Conservation (phyloP, 805 yeast species). For the Yarrowia bubula region DNA sequence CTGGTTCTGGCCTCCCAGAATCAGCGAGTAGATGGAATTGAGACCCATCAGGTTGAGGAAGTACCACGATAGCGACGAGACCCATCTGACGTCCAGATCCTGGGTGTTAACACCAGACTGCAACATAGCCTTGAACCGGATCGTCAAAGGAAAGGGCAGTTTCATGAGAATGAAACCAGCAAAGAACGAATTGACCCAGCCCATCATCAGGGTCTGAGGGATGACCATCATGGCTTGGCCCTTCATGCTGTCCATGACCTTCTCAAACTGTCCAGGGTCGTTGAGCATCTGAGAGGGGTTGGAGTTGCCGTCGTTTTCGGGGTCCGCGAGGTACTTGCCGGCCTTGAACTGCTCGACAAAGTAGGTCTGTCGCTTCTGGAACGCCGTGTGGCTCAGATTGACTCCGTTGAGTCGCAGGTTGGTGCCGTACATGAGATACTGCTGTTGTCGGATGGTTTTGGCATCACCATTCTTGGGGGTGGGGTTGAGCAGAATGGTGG, state of each 20-base stretch:
- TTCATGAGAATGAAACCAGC: slow-evolving; percentile 86
- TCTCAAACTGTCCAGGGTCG: slow-evolving; percentile 70
- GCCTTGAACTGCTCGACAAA: slow-evolving; percentile 50
- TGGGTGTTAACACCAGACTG: slow-evolving; percentile 83
- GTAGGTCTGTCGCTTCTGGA: slow-evolving; percentile 51
- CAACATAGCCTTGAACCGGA: slow-evolving; percentile 85
- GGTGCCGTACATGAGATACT: slow-evolving; percentile 59
- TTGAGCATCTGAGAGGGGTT: slow-evolving; percentile 55
- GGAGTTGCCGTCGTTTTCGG: slow-evolving; percentile 38
- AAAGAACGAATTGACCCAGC: slow-evolving; percentile 92
- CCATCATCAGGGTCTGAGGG: slow-evolving; percentile 93
- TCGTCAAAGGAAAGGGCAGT: slow-evolving; percentile 88
- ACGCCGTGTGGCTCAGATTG: slow-evolving; percentile 53
- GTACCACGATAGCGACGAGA: slow-evolving; percentile 93
- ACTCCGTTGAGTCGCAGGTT: slow-evolving; percentile 55
- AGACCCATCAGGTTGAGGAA: slow-evolving; percentile 84
- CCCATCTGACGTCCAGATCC: slow-evolving; percentile 88
- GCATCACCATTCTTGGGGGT: slow-evolving; percentile 53
- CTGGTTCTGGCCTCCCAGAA: slow-evolving; percentile 51
- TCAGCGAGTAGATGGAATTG: slow-evolving; percentile 68
- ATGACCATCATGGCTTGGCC: slow-evolving; percentile 77
- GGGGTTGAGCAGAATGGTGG: slow-evolving; percentile 60
- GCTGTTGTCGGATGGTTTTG: slow-evolving; percentile 58
- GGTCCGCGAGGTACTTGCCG: slow-evolving; percentile 57
- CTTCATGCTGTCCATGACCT: slow-evolving; percentile 72